A percentile compares a stretch with the other conserved stretches of the same genome.
Conservation (phyloP, 345 rosid species). For the Dovyalis caffra region DNA sequence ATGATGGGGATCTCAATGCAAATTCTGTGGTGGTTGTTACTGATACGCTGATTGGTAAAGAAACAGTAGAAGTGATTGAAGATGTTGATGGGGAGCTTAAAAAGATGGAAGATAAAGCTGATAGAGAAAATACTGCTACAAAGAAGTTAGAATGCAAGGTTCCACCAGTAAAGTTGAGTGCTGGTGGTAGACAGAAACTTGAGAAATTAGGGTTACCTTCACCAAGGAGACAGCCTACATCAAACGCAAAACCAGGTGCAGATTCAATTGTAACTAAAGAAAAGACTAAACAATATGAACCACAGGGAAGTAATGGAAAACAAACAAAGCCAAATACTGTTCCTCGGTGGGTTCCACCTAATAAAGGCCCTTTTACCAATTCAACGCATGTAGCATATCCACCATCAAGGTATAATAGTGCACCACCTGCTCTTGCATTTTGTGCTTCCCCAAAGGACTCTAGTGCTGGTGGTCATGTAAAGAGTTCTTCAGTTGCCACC, state of each 20-base stretch:
- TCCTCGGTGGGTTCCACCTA: conserved; percentile 85
- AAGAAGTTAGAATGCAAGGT: conserved; percentile 39
- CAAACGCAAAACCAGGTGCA: conserved; percentile 44
- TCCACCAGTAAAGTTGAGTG: conserved; percentile 28
- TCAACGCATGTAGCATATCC: conserved; percentile 84
- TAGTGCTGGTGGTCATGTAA: conserved; percentile 29
- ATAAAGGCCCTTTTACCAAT: conserved; percentile 72
- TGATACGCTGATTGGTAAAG: conserved; percentile 35
- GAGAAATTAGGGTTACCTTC: conserved; percentile 52
- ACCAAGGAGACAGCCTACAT: conserved; percentile 45
- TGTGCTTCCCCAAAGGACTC: conserved; percentile 54
- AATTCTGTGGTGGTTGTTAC: conserved; percentile 25
- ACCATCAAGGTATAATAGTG: conserved; percentile 73
- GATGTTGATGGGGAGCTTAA: conserved; percentile 36
- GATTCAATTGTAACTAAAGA: conserved; percentile 50
- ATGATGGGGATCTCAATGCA: conserved; percentile 55
- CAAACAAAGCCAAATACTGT: conserved; percentile 69
- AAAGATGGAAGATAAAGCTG: conserved; percentile 45
- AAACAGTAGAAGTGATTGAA: conserved; percentile 38
- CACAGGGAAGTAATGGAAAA: conserved; percentile 50
- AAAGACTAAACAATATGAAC: conserved; percentile 64
- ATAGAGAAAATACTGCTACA: conserved; percentile 32
- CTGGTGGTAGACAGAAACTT: conserved; percentile 41
- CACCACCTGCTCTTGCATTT: conserved; percentile 65
- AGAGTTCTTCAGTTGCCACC: conserved; percentile 31